Base-by-base conservation (phyloP, 1,139 yeast genomes). In the Komagataea norvegica region DNA sequence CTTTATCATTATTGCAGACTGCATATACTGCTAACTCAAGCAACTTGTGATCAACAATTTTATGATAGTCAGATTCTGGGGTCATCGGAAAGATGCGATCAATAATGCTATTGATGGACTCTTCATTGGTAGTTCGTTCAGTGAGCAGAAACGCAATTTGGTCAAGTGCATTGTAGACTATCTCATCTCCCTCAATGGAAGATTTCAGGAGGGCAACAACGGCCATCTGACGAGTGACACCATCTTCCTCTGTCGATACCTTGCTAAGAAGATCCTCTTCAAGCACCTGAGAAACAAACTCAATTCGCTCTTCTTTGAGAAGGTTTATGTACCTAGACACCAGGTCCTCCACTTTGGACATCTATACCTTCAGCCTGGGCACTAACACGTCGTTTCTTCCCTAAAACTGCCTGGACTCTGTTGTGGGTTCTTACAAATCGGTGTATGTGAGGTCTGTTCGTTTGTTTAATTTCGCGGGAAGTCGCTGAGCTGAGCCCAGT, bases 31-130 rank as follows among this genome's bases (percentile, higher is more conserved):
- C 34, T 8, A 37, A 22, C 5, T 17, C 22, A 7, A 37, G 28
- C 3, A 33, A 4, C 5, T 17, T 8, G 11, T 8, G 11, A 18
- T 33, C 16, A 8, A 25, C 14, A 4, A 37, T 31, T 10, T 17
- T 11, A 11, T 18, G 19, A 6, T 32, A 21, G 17, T 29, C 27
- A 3, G 20, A 14, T 8, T 37, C 36, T 9, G 24, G n/a, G 5
- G 14, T 22, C 7, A 28, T 9, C 8, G 29, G 37, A 17, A 37
- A 37, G 3, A 37, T 15, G 13, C 30, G 37, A 26, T 33, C 36
- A 20, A 29, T 13, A 5, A 29, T 14, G 6, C 17, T 29, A 18
- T 18, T 11, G 7, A 15, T 15, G 7, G 34, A 6, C 22, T 25
- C 36, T 4, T 21, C 22, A 17, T 15, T 15, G 25, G 14, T 14